phyloP scores from a whole-genome alignment of 352 stramenopile genomes.

The Phytophthora brassicae region DNA sequence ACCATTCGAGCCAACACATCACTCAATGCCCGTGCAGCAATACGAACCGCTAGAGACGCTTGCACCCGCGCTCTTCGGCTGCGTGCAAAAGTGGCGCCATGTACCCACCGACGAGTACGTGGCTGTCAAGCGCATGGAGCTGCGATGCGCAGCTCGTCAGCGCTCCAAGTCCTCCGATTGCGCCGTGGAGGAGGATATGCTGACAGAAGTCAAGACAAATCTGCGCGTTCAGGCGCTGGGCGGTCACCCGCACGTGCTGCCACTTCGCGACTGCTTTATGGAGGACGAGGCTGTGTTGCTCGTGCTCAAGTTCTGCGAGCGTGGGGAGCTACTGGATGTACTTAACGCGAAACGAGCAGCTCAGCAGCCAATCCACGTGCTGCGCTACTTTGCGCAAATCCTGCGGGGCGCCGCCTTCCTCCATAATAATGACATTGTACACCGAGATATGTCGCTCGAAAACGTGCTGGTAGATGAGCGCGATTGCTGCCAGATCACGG shows the following conservation, averaged over 20 bases:
- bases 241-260: constrained; percentile 70
- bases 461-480: constrained; percentile 75
- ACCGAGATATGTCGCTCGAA: constrained; percentile 82
- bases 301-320: constrained; percentile 67
- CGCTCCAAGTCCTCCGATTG: constrained; percentile 52
- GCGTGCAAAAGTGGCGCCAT: constrained; percentile 68
- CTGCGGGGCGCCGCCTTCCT: constrained; percentile 66
- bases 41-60: constrained; percentile 70
- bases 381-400: constrained; percentile 74
- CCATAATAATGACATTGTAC: constrained; percentile 71
- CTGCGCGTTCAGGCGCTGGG: constrained; percentile 56
- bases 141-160: constrained; percentile 47
- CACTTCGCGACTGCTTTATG: constrained; percentile 64
- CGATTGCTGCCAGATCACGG: constrained; percentile 73
- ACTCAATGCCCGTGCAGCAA: constrained; percentile 24
- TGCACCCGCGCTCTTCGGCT: constrained; percentile 69
- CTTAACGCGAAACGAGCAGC: constrained; percentile 50
- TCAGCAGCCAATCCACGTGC: constrained; percentile 30
- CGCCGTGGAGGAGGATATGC: constrained; percentile 66
- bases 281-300: constrained; percentile 65
- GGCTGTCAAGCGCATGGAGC: constrained; percentile 82
- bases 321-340: constrained; percentile 74
- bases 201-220: constrained; percentile 72
- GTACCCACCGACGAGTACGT: constrained; percentile 50
- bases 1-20: neutral